Base-by-base conservation (phyloP, 2,329 filamentous ascomycete species). In the Talaromyces piceae region DNA sequence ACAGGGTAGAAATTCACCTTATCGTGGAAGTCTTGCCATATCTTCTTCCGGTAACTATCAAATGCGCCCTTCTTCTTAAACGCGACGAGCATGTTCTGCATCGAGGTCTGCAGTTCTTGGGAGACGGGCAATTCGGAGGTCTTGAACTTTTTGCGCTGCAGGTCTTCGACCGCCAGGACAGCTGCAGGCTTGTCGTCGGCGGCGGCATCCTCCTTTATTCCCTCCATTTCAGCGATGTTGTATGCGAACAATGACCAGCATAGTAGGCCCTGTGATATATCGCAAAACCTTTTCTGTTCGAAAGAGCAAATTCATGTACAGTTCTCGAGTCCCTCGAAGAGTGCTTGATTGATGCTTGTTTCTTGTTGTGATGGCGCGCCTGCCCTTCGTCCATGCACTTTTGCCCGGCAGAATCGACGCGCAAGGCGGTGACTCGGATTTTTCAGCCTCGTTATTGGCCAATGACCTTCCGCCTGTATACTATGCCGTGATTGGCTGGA, bases 51-150 rank as follows among this genome's bases (percentile, higher is more conserved):
- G 50, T 84, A 67, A 46, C 68, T 71, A 63, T 85, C 82, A 59
- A 83, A 85, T 51, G 81, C 79, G 56, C 82, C 82, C 64, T 82
- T 83, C 66, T 84, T 84, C 66, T 83, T 83, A 64, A 83, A 83
- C 0, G 78, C 79, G 61, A 82, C 76, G 16, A 83, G 71, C 41
- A 85, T 72, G 57, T 73, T 73, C 62, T 84, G 81, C 50, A 85
- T 82, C 22, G 76, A 74, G 5, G 74, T 70, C 54, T 79, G 77
- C 62, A 84, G 80, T 30, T 75, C 66, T 50, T 78, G 74, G 22
- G 77, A 76, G 27, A 84, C 70, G 3, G 82, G 82, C 23, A 85
- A 71, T 56, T 85, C 82, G 3, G 79, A 77, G 23, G 78, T 70
- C 63, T 81, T 81, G 61, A 81, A 76, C 61, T 77, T 81, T 59